Evolutionary conservation across 2,329 filamentous ascomycete species (phyloP).

Genomic region (Trichophaea hybrida): DNA sequence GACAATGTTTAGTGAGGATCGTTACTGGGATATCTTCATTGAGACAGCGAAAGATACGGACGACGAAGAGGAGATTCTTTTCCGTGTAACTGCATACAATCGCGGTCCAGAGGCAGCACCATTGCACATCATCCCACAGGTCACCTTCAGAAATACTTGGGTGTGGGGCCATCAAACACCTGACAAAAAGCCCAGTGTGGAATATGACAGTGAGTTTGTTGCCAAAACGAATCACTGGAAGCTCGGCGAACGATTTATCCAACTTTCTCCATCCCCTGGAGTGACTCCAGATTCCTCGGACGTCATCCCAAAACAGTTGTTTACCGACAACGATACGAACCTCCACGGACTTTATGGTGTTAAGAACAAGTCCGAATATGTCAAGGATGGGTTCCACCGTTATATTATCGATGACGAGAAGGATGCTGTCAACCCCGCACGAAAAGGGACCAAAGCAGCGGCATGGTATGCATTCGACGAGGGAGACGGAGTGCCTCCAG

Average conservation of each 20-base stretch:
- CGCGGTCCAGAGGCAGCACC: conserved; percentile 79
- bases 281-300: conserved; percentile 65
- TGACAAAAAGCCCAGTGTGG: conserved; percentile 67
- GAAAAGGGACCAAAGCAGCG: conserved; percentile 71
- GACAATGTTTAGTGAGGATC: conserved; percentile 42
- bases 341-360: conserved; percentile 60
- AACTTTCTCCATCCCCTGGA: conserved; percentile 80
- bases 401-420: conserved; percentile 73
- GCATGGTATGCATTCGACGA: conserved; percentile 91
- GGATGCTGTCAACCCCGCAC: conserved; percentile 63
- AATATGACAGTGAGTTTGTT: conserved; percentile 48
- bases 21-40: conserved; percentile 95
- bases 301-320: conserved; percentile 70
- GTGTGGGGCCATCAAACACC: conserved; percentile 70
- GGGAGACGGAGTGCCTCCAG: conserved; percentile 69
- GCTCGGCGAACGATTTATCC: conserved; percentile 68
- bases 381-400: conserved; percentile 90
- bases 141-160: conserved; percentile 98
- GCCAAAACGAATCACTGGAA: conserved; percentile 65
- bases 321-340: conserved; percentile 94
- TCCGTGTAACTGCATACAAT: conserved; percentile 93
- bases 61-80: conserved; percentile 78
- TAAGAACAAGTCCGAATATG: conserved; percentile 66
- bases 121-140: conserved; percentile 81
- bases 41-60: conserved; percentile 91